Conservation (phyloP, 768 basidiomycete genomes). For the Gloeostereum incarnatum region DNA sequence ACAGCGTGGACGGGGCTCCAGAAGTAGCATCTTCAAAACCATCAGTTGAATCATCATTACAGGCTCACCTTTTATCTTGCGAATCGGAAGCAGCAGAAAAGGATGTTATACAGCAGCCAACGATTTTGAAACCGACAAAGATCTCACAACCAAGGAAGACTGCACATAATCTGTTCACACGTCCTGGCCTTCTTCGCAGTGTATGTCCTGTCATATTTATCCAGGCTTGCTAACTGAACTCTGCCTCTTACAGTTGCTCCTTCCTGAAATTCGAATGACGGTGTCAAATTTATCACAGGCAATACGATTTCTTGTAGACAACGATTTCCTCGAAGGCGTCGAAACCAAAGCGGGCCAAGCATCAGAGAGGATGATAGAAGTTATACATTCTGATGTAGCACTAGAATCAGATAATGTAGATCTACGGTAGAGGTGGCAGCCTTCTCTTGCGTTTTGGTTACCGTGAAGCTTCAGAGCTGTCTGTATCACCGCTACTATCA, state of each 20-base stretch:
- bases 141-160: conserved; percentile 34
- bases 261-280: conserved; percentile 81
- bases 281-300: conserved; percentile 91
- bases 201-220: conserved; percentile 34
- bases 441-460: conserved; percentile 13
- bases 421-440: too few species aligned
- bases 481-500: conserved; percentile 23
- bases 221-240: conserved; percentile 1
- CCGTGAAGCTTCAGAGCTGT: conserved; percentile 17
- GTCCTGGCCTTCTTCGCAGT: conserved; percentile 69
- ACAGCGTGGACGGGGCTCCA: conserved; percentile 36
- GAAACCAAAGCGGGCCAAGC: conserved; percentile 79
- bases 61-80: not conserved
- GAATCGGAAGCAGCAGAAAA: not conserved
- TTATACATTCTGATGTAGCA: conserved; percentile 27
- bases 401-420: too few species aligned
- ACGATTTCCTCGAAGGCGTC: conserved; percentile 75
- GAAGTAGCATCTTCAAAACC: conserved; percentile 28
- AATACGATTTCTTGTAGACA: conserved; percentile 83
- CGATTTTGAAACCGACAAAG: conserved; percentile 11
- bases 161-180: conserved; percentile 55
- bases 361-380: conserved; percentile 50
- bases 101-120: conserved; percentile 4
- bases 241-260: conserved; percentile 46
- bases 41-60: not conserved